These are phyloP conservation scores for Clitopilus hobsonii DNA, from an alignment of 768 basidiomycete genomes.

Conservation along the genomic window DNA sequence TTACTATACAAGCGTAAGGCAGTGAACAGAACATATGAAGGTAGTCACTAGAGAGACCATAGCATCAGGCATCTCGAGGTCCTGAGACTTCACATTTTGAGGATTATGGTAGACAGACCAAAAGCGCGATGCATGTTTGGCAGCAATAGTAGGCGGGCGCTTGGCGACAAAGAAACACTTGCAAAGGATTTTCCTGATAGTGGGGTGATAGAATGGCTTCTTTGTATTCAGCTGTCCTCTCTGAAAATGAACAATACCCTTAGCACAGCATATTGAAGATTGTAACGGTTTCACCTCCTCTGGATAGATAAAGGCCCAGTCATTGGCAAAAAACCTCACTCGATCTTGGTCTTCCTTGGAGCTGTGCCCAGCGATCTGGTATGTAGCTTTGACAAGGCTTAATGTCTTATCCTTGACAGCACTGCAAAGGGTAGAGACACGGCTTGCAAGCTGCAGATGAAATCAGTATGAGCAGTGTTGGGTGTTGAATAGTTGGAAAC, in stretches of 20 bases:
- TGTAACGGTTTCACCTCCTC: too few relatives aligned
- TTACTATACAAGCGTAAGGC: background rate
- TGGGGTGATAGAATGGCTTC: background rate
- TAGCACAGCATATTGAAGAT: too few relatives aligned
- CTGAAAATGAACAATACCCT: background rate
- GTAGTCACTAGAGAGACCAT: slow-evolving; percentile 4
- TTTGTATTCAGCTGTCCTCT: background rate
- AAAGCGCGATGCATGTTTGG: slow-evolving; percentile 2
- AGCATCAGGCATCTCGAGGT: slow-evolving; percentile 1
- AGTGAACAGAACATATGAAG: background rate
- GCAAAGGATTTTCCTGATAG: background rate
- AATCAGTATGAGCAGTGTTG: too few relatives aligned
- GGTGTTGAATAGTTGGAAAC: too few relatives aligned
- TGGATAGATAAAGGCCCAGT: too few relatives aligned
- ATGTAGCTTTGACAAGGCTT: too few relatives aligned
- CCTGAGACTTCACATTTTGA: background rate
- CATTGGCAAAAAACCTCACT: too few relatives aligned
- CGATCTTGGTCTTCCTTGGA: too few relatives aligned
- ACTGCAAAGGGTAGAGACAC: too few relatives aligned
- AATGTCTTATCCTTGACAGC: too few relatives aligned
- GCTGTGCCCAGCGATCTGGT: too few relatives aligned
- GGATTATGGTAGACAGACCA: background rate
- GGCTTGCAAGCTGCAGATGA: too few relatives aligned
- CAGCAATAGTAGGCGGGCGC: background rate
- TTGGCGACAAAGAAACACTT: slow-evolving; percentile 1